A percentile compares a stretch with the other conserved stretches of the same genome.
Conservation (phyloP, 2,329 filamentous ascomycete species). For the Colletotrichum magnum region DNA sequence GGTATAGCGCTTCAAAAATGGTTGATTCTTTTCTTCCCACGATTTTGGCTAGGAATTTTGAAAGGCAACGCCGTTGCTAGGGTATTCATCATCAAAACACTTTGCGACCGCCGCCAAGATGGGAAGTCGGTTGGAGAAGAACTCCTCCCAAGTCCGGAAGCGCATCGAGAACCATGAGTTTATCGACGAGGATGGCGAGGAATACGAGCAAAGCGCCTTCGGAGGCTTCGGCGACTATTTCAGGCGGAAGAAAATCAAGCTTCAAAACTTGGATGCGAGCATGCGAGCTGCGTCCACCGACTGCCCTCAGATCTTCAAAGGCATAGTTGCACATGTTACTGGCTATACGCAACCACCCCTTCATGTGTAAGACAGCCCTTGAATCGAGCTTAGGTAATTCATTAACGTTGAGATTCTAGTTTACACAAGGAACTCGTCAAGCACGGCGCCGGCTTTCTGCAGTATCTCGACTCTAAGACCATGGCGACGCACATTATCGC, state of each 20-base stretch:
- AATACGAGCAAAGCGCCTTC: conserved; percentile 90
- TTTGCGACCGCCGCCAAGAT: conserved; percentile 55
- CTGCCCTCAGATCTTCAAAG: conserved; percentile 89
- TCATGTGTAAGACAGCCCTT: conserved; percentile 70
- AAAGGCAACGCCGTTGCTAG: neutral
- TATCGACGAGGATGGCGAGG: conserved; percentile 83
- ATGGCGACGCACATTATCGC: conserved; percentile 97
- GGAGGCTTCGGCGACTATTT: conserved; percentile 94
- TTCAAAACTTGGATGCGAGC: conserved; percentile 93
- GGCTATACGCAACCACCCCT: conserved; percentile 96
- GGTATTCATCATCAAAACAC: neutral
- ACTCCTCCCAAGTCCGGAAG: conserved; percentile 74
- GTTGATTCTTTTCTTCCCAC: neutral
- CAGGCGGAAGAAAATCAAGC: conserved; percentile 94
- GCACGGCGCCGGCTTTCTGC: conserved; percentile 94
- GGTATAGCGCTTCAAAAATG: neutral
- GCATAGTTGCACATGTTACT: conserved; percentile 91
- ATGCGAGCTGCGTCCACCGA: conserved; percentile 77
- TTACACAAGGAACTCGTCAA: conserved; percentile 89
- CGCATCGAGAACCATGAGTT: conserved; percentile 79
- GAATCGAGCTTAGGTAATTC: neutral
- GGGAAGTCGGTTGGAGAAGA: conserved; percentile 74
- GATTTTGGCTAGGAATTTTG: neutral
- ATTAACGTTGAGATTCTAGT: conserved; percentile 46
- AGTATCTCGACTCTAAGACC: conserved; percentile 96